Evolutionary conservation across 1,284 basidiomycete species (phyloP).

Genomic region (Calocybe gambosa): DNA sequence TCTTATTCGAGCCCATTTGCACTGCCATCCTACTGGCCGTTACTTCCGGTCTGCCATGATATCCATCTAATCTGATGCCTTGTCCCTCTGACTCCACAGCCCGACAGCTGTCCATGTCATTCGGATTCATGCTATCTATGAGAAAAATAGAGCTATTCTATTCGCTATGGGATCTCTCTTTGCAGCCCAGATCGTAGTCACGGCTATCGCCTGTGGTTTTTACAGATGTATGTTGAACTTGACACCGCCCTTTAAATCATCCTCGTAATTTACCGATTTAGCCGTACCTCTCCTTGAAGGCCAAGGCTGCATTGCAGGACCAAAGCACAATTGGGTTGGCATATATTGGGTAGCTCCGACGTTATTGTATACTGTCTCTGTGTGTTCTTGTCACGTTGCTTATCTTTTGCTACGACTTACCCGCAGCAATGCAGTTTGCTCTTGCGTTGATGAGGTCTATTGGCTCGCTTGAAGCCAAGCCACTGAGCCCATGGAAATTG

Average conservation of each 20-base stretch:
- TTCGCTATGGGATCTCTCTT: constrained; percentile 50
- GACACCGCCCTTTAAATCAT: constrained; percentile 2
- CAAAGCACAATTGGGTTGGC: constrained; percentile 70
- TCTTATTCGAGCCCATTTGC: constrained; percentile 76
- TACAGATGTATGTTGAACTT: constrained; percentile 47
- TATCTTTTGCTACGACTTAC: constrained; percentile 1
- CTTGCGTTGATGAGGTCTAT: constrained; percentile 63
- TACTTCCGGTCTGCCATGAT: constrained; percentile 44
- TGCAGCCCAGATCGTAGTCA: constrained; percentile 60
- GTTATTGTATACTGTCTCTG: constrained; percentile 60
- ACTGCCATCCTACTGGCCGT: constrained; percentile 70
- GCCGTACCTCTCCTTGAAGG: constrained; percentile 63
- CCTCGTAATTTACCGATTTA: constrained; percentile 18
- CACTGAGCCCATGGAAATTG: constrained; percentile 65
- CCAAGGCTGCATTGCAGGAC: constrained; percentile 80
- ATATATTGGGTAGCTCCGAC: constrained; percentile 78
- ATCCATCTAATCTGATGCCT: neutral
- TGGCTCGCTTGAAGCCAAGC: constrained; percentile 52
- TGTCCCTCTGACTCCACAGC: constrained; percentile 4
- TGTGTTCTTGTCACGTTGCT: constrained; percentile 26
- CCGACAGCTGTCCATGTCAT: constrained; percentile 58
- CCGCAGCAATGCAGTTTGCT: constrained; percentile 36
- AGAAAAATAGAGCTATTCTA: constrained; percentile 51
- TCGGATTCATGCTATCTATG: constrained; percentile 72
- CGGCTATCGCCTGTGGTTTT: constrained; percentile 68